A percentile compares a stretch with the other conserved stretches of the same genome.
These are phyloP conservation scores for Isatis tinctoria DNA, from an alignment of 345 rosid species.

Conservation along the genomic window DNA sequence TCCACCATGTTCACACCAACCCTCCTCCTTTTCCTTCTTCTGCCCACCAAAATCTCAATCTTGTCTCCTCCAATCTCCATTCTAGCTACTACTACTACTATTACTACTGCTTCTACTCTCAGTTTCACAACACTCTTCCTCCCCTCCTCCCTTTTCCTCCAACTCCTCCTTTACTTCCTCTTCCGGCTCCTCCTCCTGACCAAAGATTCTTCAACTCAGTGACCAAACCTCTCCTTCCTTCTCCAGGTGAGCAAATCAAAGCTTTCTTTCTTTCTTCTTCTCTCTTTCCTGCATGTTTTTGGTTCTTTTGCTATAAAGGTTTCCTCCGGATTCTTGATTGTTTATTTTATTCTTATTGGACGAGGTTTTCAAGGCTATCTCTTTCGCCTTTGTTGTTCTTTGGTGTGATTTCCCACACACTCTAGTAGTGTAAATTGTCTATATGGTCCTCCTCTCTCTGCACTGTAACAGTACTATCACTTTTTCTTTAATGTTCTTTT, in stretches of 20 bases:
- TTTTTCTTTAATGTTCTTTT: slow-evolving; percentile 27
- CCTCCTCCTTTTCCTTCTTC: slow-evolving; percentile 30
- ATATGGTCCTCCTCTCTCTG: slow-evolving; percentile 21
- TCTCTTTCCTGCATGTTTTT: slow-evolving; percentile 31
- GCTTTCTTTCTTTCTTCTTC: slow-evolving; percentile 46
- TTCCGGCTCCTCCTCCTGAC: slow-evolving; percentile 38
- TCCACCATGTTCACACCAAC: slow-evolving; percentile 35
- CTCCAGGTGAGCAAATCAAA: slow-evolving; percentile 39
- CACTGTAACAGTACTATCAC: not conserved
- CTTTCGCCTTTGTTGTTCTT: slow-evolving; percentile 3
- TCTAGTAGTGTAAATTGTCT: slow-evolving; percentile 22
- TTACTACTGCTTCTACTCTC: slow-evolving; percentile 51
- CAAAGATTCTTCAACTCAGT: slow-evolving; percentile 44
- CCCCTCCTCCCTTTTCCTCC: slow-evolving; percentile 70
- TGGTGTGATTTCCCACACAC: slow-evolving; percentile 17
- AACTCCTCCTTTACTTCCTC: slow-evolving; percentile 50
- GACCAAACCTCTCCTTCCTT: slow-evolving; percentile 49
- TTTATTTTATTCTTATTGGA: not conserved
- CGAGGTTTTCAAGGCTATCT: slow-evolving; percentile 30
- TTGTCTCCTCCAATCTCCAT: not conserved
- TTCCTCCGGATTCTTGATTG: not conserved
- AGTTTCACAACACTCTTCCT: slow-evolving; percentile 50
- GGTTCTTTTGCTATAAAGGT: slow-evolving; percentile 22
- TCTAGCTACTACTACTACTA: slow-evolving; percentile 39
- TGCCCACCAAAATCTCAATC: slow-evolving; percentile 16